These are phyloP conservation scores for Colletotrichum orbiculare DNA, from an alignment of 2,329 filamentous ascomycete species.

Conservation along the genomic window DNA sequence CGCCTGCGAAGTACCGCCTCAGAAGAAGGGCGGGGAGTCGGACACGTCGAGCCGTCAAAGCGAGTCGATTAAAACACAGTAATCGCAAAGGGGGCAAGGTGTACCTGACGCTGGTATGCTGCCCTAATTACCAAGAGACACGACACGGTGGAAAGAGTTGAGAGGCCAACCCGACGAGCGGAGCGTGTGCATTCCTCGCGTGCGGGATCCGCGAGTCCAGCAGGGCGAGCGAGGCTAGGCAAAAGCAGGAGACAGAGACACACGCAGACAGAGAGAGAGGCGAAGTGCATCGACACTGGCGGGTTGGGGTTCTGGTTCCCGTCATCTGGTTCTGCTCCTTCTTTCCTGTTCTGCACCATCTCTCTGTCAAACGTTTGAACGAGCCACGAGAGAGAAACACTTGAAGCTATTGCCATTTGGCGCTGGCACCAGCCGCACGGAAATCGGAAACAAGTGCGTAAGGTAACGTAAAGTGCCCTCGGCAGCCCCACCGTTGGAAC, in stretches of 20 bases:
- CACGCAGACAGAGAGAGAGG: no score
- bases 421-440: constrained; percentile 10
- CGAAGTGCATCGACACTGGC: no score
- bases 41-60: no score
- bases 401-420: constrained; percentile 28
- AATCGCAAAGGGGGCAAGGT: constrained; percentile 11
- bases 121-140: constrained; percentile 33
- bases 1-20: no score
- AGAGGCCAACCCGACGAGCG: neutral
- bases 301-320: neutral
- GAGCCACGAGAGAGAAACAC: neutral
- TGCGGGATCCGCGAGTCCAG: constrained; percentile 3
- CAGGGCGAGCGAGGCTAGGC: neutral
- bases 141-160: constrained; percentile 7
- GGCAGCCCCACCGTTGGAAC: constrained; percentile 22
- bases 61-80: constrained; percentile 8
- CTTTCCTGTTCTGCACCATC: no score
- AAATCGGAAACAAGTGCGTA: constrained; percentile 6
- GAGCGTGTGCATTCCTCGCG: constrained; percentile 28
- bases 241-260: neutral
- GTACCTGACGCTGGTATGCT: constrained; percentile 14
- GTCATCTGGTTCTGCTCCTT: neutral
- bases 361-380: no score
- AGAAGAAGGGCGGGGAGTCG: no score
- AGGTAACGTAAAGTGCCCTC: constrained; percentile 25